These are phyloP conservation scores for Talaromyces thailandensis DNA, from an alignment of 495 filamentous ascomycete genomes.

Conservation along the genomic window DNA sequence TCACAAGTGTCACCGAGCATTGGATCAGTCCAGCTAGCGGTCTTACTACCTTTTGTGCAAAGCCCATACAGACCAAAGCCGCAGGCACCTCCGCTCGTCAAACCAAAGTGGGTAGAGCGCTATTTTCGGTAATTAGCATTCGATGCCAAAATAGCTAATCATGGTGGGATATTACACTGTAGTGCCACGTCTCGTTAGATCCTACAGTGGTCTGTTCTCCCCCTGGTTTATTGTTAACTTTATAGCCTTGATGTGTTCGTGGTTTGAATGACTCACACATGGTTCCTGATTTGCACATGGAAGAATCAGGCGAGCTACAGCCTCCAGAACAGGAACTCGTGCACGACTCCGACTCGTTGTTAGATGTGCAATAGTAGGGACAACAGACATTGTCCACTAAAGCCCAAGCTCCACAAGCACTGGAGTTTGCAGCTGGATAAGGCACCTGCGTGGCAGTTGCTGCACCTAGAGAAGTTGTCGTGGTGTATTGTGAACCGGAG, in stretches of 20 bases:
- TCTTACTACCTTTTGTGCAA: background rate
- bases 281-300: conserved; percentile 3
- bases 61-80: background rate
- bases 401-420: background rate
- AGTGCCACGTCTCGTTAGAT: background rate
- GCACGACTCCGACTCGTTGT: conserved; percentile 2
- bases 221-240: background rate
- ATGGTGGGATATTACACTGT: background rate
- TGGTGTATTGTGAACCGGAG: background rate
- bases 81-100: background rate
- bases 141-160: background rate
- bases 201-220: background rate
- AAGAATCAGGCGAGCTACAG: background rate
- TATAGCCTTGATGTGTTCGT: background rate
- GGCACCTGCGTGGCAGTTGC: background rate
- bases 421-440: background rate
- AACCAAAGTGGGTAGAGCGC: background rate
- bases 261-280: background rate
- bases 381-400: conserved; percentile 4
- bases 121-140: background rate
- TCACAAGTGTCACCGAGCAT: background rate
- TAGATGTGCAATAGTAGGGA: conserved; percentile 5
- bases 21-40: conserved; percentile 1
- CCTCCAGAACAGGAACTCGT: background rate
- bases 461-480: background rate